These are phyloP conservation scores for Ramaria rubella DNA, from an alignment of 768 basidiomycete genomes.

Conservation along the genomic window DNA sequence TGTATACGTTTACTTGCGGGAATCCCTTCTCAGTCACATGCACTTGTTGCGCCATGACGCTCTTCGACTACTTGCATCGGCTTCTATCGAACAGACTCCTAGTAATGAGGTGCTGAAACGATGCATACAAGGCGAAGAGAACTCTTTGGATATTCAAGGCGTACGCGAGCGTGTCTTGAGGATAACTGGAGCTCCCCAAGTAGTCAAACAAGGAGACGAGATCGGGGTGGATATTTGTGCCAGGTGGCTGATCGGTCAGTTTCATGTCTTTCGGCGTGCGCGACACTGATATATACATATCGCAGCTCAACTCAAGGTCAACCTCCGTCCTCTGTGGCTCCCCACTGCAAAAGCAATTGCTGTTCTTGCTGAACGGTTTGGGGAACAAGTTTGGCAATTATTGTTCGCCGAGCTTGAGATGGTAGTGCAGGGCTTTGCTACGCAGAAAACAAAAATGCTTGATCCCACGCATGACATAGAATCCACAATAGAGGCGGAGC, in stretches of 20 bases:
- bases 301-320: constrained; percentile 86
- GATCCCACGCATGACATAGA: background rate
- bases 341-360: constrained; percentile 68
- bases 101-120: constrained; percentile 48
- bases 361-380: constrained; percentile 45
- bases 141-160: constrained; percentile 69
- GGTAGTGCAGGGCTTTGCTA: constrained; percentile 20
- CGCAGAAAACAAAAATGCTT: too few relatives aligned
- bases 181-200: constrained; percentile 63
- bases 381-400: constrained; percentile 64
- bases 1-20: constrained; percentile 46
- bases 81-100: constrained; percentile 30
- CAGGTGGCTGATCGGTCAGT: constrained; percentile 68
- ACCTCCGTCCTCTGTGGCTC: constrained; percentile 84
- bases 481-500: constrained; percentile 55
- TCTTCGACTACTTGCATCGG: constrained; percentile 56
- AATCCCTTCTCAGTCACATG: constrained; percentile 66
- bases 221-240: constrained; percentile 56
- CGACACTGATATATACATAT: background rate
- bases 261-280: background rate
- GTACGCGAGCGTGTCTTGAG: constrained; percentile 79
- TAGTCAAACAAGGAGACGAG: constrained; percentile 43
- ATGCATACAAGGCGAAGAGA: constrained; percentile 76
- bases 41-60: constrained; percentile 55
- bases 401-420: constrained; percentile 57